A percentile compares a stretch with the other conserved stretches of the same genome.
Evolutionary conservation across 2,329 filamentous ascomycete genomes (phyloP).

Genomic region (Paraphaeosphaeria sporulosa): DNA sequence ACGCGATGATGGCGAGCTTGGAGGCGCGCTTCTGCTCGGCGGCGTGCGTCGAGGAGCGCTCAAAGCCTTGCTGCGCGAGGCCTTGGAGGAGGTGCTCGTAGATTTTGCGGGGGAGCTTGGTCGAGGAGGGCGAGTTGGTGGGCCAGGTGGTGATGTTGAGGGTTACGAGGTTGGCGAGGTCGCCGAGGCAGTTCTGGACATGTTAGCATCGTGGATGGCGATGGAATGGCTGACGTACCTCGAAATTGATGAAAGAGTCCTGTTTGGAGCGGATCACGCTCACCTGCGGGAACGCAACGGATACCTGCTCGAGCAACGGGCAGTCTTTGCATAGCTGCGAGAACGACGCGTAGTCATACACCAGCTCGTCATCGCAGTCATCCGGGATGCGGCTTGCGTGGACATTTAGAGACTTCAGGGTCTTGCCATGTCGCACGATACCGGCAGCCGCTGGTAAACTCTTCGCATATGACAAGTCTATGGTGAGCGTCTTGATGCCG

Average conservation of each 20-base stretch:
- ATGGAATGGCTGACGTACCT: constrained; percentile 34
- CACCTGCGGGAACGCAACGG: constrained; percentile 56
- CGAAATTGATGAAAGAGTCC: constrained; percentile 54
- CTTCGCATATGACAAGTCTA: constrained; percentile 54
- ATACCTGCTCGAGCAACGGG: constrained; percentile 54
- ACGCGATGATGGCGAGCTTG: constrained; percentile 55
- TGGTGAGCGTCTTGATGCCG: constrained; percentile 53
- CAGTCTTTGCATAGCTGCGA: constrained; percentile 57
- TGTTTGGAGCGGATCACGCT: constrained; percentile 53
- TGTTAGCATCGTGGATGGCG: constrained; percentile 18
- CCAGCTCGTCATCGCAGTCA: constrained; percentile 52
- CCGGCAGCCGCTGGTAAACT: constrained; percentile 52
- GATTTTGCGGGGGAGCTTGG: constrained; percentile 51
- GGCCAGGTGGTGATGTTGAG: constrained; percentile 60
- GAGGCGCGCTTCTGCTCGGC: constrained; percentile 38
- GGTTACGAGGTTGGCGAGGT: constrained; percentile 53
- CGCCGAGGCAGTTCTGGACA: constrained; percentile 44
- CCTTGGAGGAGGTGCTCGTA: constrained; percentile 56
- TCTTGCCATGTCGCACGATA: constrained; percentile 56
- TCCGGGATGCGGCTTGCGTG: constrained; percentile 49
- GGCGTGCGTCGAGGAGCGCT: constrained; percentile 37
- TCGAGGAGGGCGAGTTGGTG: constrained; percentile 51
- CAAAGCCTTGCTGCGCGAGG: constrained; percentile 49
- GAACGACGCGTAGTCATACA: constrained; percentile 54
- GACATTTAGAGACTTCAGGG: constrained; percentile 54